Evolutionary conservation across 495 filamentous ascomycete species (phyloP).

Genomic region (Aspergillus bertholletiae): DNA sequence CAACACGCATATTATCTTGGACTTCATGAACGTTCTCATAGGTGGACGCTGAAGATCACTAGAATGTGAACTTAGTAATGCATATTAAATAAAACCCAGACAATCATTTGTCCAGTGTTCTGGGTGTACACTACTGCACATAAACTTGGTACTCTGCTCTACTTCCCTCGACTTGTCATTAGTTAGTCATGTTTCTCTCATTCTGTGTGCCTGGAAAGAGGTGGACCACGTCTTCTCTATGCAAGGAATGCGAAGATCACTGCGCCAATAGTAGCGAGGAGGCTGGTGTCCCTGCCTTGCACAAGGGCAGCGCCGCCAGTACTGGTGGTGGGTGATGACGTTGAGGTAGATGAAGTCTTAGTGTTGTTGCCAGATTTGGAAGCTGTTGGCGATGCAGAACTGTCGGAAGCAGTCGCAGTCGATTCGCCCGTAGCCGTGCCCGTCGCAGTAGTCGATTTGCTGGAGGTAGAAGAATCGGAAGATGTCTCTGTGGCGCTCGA

Average conservation of each 20-base stretch:
- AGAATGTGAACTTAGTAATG: not conserved
- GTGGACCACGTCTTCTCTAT: constrained; percentile 6
- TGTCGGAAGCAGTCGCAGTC: constrained; percentile 9
- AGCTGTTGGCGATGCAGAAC: not conserved
- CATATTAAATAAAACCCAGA: not conserved
- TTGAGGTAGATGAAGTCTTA: constrained; percentile 8
- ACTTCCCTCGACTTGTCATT: not conserved
- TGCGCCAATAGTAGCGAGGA: constrained; percentile 34
- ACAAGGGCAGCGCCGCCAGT: constrained; percentile 48
- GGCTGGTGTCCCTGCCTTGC: constrained; percentile 23
- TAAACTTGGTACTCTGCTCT: not conserved
- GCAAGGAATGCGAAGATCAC: constrained; percentile 32
- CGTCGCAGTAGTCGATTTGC: constrained; percentile 5
- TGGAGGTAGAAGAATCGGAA: constrained; percentile 15
- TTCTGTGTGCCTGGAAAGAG: not conserved
- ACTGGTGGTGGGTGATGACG: constrained; percentile 19
- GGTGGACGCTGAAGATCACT: not conserved
- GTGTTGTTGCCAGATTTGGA: constrained; percentile 6
- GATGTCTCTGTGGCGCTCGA: constrained; percentile 19
- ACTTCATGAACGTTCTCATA: not conserved
- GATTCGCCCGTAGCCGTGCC: constrained; percentile 7
- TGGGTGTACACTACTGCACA: too few species aligned
- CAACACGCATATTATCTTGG: not conserved
- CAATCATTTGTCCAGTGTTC: not conserved
- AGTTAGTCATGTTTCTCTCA: not conserved